Percentiles rank a stretch among this genome's conserved stretches.
phyloP scores from a whole-genome alignment of 2,329 filamentous ascomycete genomes.

The Emmonsia crescens region DNA sequence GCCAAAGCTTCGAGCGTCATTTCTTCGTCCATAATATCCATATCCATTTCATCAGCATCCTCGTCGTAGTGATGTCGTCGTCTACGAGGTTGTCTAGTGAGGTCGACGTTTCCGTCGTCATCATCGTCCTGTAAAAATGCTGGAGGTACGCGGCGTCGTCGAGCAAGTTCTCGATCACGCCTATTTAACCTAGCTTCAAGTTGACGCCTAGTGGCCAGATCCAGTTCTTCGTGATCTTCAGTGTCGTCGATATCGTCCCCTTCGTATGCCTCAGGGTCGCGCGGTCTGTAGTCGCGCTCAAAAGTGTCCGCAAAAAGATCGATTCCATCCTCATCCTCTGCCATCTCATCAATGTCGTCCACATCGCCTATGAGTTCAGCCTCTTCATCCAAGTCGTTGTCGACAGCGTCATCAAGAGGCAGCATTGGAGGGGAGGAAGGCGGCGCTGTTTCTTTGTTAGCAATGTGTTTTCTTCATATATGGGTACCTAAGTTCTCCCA shows the following conservation, averaged over 20 bases:
- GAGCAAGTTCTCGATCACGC: conserved; percentile 50
- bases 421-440: conserved; percentile 52
- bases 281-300: conserved; percentile 48
- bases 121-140: conserved; percentile 63
- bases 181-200: conserved; percentile 52
- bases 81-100: conserved; percentile 74
- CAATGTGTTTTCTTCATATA: conserved; percentile 8
- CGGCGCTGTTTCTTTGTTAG: conserved; percentile 25
- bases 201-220: conserved; percentile 47
- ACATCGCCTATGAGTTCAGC: conserved; percentile 52
- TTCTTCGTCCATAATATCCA: conserved; percentile 95
- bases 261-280: conserved; percentile 41
- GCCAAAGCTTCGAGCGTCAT: conserved; percentile 81
- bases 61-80: conserved; percentile 89
- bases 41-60: conserved; percentile 76
- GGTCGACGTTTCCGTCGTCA: conserved; percentile 71
- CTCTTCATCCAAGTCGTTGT: conserved; percentile 38
- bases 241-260: conserved; percentile 54
- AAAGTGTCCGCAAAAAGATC: conserved; percentile 59
- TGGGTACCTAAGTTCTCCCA: conserved; percentile 15
- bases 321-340: conserved; percentile 59
- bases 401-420: conserved; percentile 38
- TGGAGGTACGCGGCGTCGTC: conserved; percentile 48
- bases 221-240: conserved; percentile 52
- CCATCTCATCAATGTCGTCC: conserved; percentile 57